Base-by-base conservation (phyloP, 2,329 filamentous ascomycete genomes). In the Calonectria pteridis region DNA sequence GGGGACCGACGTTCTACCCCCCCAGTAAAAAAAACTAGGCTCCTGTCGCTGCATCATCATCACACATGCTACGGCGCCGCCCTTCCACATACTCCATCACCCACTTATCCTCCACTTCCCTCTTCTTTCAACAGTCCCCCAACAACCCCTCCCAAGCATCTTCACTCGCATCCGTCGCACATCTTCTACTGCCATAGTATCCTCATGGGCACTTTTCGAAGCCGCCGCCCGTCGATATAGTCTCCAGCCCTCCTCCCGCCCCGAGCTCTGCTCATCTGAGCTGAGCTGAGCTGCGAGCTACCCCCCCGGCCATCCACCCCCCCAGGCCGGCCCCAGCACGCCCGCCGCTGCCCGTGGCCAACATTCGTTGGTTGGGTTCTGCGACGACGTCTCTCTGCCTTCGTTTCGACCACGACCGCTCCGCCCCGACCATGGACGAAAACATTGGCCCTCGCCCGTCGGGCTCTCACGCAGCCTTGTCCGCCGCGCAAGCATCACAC, bases 361-460 rank as follows among this genome's bases (percentile, higher is more conserved):
- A 67, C 63, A 51, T 62, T 73, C 65, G 59, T 65, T 65, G 69
- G 67, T 58, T 49, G 63, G 67, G 43, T 29, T 62, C 69, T 64
- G 63, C 73, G 74, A 77, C 77, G 53, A 63, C 69, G 28, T 49
- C 33, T 51, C 50, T 18, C 49, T 58, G 20, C 20, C 46, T 50
- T 49, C 20, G 31, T 55, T 69, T 72, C 69, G 67, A 40, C 68
- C 18, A 40, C 67, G 53, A 72, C 58, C 59, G 64, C 58, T 55
- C 37, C 53, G 49, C 37, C 63, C 67, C 51, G 59, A 73, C 67
- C 76, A 86, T 86, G 85, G 85, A 86, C 71, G 85, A 86, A 74
- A 84, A 85, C 71, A 79, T 82, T 67, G 84, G 84, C 65, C 81
- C 81, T 73, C 80, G 79, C 64, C 82, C 80, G 72, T 79, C 83